Base-by-base conservation (phyloP, 192 early-diverging fungal genomes). In the Coemansia sp. region DNA sequence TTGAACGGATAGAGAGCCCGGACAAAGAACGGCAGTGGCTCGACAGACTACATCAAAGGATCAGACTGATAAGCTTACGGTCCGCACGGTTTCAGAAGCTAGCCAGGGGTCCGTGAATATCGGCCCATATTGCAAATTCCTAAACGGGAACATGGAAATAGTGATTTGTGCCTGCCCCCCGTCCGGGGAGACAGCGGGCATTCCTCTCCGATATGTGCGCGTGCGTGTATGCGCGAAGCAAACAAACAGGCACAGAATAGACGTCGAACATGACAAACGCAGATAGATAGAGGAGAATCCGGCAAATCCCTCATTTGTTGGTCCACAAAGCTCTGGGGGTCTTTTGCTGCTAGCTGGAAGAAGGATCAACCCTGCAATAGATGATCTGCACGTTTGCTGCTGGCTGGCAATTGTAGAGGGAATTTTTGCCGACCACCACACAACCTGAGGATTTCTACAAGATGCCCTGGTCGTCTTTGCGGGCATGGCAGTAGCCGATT, bases 1-100 rank as follows among this genome's bases (percentile, higher is more conserved):
- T 81, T 69, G 79, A 93, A 98, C 67, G 91, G 86, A 69, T 92
- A 95, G 55, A 93, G 71, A n/a, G 93, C 94, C 51, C 82, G 67
- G 43, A 87, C 85, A 43, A 76, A 76, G 23, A 76, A 76, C 28
- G 67, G 66, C 55, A 63, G 58, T 39, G 56, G 23, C 12, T 62
- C 73, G 38, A 61, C 48, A 37, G 57, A 55, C 73, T 76, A 69
- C 62, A 65, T 11, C 23, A 26, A 26, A 26, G 23, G 23, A 26
- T 26, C 4, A 26, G 4, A 26, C 23, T 26, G 23, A 26, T 26
- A 26, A 26, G 23, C 23, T 26, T 26, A 3, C 23, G 23, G 23
- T 26, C 23, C 23, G 23, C 23, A 26, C 23, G 23, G 23, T 26
- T 26, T 26, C 23, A 26, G 23, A 26, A 26, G 23, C 1, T 26